Conservation (phyloP, 805 yeast genomes). For the Kuraishia capsulata region DNA sequence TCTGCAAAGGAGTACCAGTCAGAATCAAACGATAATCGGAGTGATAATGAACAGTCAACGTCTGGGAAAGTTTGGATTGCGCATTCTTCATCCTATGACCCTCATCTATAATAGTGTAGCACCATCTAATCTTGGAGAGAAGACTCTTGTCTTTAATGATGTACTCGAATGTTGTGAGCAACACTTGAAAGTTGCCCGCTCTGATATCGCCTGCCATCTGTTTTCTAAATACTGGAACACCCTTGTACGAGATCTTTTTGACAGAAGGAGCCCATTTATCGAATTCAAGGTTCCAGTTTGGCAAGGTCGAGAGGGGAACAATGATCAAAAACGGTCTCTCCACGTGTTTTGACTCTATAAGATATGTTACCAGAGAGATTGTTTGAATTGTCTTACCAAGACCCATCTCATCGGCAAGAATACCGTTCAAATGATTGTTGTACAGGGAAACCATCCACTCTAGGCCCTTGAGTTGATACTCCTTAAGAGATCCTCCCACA, state of each 20-base stretch:
- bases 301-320: slow-evolving; percentile 76
- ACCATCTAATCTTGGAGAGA: slow-evolving; percentile 61
- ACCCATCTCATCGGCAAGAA: slow-evolving; percentile 63
- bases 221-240: slow-evolving; percentile 66
- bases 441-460: slow-evolving; percentile 62
- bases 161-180: slow-evolving; percentile 76
- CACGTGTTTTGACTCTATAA: slow-evolving; percentile 56
- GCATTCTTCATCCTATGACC: slow-evolving; percentile 86
- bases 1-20: slow-evolving; percentile 85
- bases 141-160: slow-evolving; percentile 70
- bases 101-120: slow-evolving; percentile 85
- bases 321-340: slow-evolving; percentile 69
- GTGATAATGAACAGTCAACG: slow-evolving; percentile 62
- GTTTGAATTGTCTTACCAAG: slow-evolving; percentile 66
- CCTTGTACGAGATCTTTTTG: slow-evolving; percentile 66
- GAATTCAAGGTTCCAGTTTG: slow-evolving; percentile 80
- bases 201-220: slow-evolving; percentile 54
- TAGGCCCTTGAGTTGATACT: slow-evolving; percentile 59
- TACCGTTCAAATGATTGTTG: slow-evolving; percentile 55
- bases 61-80: slow-evolving; percentile 61
- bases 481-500: slow-evolving; percentile 73
- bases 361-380: slow-evolving; percentile 65
- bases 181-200: slow-evolving; percentile 63
- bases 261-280: slow-evolving; percentile 86
- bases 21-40: slow-evolving; percentile 72